These are phyloP conservation scores for Trametes pubescens DNA, from an alignment of 1,284 basidiomycete genomes.

Conservation along the genomic window DNA sequence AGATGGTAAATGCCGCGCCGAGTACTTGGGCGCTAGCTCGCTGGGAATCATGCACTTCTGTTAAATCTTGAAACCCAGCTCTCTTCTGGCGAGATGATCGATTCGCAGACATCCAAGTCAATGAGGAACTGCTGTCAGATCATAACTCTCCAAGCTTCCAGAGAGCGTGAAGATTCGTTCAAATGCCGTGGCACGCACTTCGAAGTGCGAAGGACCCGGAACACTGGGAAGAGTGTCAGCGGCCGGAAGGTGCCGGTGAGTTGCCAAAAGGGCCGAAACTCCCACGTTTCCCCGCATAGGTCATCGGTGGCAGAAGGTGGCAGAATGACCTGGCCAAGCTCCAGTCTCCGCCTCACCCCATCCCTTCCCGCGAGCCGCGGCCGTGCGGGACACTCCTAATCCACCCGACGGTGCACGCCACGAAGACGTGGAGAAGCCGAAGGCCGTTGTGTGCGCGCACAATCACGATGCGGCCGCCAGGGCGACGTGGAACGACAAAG, in stretches of 20 bases:
- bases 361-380: slow-evolving; percentile 3
- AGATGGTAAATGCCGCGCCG: too few relatives aligned
- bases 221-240: not conserved
- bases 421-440: not conserved
- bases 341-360: slow-evolving; percentile 24
- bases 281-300: slow-evolving; percentile 37
- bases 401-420: slow-evolving; percentile 2
- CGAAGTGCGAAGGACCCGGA: too few relatives aligned
- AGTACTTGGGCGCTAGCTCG: too few relatives aligned
- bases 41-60: too few relatives aligned
- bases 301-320: slow-evolving; percentile 24
- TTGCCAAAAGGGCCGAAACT: slow-evolving; percentile 22
- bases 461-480: not conserved
- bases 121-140: too few relatives aligned
- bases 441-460: not conserved
- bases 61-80: too few relatives aligned
- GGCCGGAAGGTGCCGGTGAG: slow-evolving; percentile 9
- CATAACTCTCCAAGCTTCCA: too few relatives aligned
- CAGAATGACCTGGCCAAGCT: slow-evolving; percentile 21
- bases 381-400: slow-evolving; percentile 2
- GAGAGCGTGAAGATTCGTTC: too few relatives aligned
- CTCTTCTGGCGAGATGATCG: too few relatives aligned
- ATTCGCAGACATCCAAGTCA: too few relatives aligned
- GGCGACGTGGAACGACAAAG: slow-evolving; percentile 5
- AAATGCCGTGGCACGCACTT: too few relatives aligned